Evolutionary conservation across 768 basidiomycete genomes (phyloP).

Genomic region (Tulasnella sp.): DNA sequence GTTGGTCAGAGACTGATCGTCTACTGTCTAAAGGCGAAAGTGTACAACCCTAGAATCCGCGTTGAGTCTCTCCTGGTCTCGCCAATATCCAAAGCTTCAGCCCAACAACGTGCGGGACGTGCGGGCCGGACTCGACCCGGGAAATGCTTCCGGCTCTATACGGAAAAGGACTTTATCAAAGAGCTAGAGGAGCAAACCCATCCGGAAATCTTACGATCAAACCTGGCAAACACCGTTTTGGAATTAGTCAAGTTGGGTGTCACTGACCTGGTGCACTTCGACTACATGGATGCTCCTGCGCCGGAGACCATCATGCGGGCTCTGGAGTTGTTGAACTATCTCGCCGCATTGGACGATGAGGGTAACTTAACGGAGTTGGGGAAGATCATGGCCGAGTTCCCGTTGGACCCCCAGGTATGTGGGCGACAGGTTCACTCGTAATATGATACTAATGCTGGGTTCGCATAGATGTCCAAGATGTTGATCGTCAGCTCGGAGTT

Average conservation of each 20-base stretch:
- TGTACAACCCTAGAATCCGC: slow-evolving; percentile 94
- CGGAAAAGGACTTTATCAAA: slow-evolving; percentile 91
- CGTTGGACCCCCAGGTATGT: slow-evolving; percentile 86
- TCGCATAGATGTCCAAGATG: slow-evolving; percentile 69
- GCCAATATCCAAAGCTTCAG: slow-evolving; percentile 93
- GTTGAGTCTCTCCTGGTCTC: slow-evolving; percentile 89
- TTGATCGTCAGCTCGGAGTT: slow-evolving; percentile 91
- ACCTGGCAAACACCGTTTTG: slow-evolving; percentile 84
- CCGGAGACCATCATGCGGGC: slow-evolving; percentile 97
- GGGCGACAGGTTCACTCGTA: neutral
- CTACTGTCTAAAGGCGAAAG: slow-evolving; percentile 86
- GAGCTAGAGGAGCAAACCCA: slow-evolving; percentile 96
- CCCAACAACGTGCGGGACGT: slow-evolving; percentile 91
- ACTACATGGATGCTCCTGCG: slow-evolving; percentile 87
- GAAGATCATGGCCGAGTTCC: slow-evolving; percentile 92
- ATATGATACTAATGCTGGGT: neutral
- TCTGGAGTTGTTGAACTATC: slow-evolving; percentile 81
- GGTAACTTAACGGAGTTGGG: slow-evolving; percentile 82
- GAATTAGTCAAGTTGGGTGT: slow-evolving; percentile 91
- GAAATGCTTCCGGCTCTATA: slow-evolving; percentile 94
- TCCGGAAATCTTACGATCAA: slow-evolving; percentile 89
- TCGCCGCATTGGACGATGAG: slow-evolving; percentile 87
- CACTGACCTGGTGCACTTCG: slow-evolving; percentile 79
- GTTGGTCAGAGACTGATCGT: slow-evolving; percentile 80
- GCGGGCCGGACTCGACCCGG: slow-evolving; percentile 93